Base-by-base conservation (phyloP, 805 yeast genomes). In the Sugiyamaella qingdaonensis region DNA sequence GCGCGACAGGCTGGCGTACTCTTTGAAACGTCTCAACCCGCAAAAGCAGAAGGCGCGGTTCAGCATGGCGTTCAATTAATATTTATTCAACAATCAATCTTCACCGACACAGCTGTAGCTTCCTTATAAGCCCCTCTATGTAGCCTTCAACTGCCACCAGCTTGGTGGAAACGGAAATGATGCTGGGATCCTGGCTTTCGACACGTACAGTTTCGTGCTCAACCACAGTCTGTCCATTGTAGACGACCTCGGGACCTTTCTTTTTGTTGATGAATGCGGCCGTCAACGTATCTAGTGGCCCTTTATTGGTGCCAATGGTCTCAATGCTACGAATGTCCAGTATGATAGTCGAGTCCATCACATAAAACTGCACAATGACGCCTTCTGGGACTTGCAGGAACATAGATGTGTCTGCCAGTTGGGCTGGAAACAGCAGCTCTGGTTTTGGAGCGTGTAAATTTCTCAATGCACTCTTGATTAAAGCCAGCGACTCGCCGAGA, bases 101-200 rank as follows among this genome's bases (percentile, higher is more conserved):
- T 66, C 86, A 19, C 29, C 24, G 18, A 48, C 58, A 55, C 37
- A 57, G 88, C 32, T 83, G 56, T 16, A 61, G 53, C 45, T 61
- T 61, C 27, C 63, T 48, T 16, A 46, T 47, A 21, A 61, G 27
- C 1, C 43, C 48, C 43, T 58, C 62, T 16, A 61, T 45, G 35
- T 55, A 58, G 27, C 45, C 46, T 44, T 61, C 64, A 42, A 61
- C 29, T 9, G 63, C 62, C 11, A 49, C 43, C 14, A 61, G 53
- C 44, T 61, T 61, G 10, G 63, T 55, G 2, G 58, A 43, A 14
- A 59, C 61, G 1, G 61, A 53, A 3, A 61, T 59, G 39, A 61
- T 48, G 49, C 59, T 60, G 31, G 65, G 65, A 32, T 61, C 65
- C 49, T 61, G 64, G 43, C 56, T 44, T 36, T 60, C 61, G 11